A percentile compares a stretch with the other conserved stretches of the same genome.
phyloP scores from a whole-genome alignment of 2,329 filamentous ascomycete species.

The Botrytis aclada region DNA sequence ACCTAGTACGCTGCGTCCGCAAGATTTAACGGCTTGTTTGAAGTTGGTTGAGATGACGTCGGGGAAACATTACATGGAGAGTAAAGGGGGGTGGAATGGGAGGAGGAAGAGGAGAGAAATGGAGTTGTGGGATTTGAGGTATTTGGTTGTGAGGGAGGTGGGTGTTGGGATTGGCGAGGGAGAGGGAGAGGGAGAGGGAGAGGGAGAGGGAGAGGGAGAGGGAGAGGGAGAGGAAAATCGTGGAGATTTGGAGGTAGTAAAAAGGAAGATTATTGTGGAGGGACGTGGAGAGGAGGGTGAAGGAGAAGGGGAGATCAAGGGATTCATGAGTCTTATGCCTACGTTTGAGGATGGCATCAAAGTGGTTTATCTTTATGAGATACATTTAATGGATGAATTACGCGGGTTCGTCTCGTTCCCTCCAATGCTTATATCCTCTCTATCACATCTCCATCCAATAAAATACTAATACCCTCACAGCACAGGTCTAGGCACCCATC shows the following conservation, averaged over 20 bases:
- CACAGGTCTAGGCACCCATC: slow-evolving; percentile 58
- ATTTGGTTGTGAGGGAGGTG: slow-evolving; percentile 55
- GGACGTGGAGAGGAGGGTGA: neutral
- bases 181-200: slow-evolving; percentile 53
- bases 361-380: slow-evolving; percentile 76
- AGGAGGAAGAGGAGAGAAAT: slow-evolving; percentile 64
- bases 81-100: slow-evolving; percentile 61
- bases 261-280: neutral
- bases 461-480: slow-evolving; percentile 38
- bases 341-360: slow-evolving; percentile 62
- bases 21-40: slow-evolving; percentile 54
- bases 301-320: slow-evolving; percentile 41
- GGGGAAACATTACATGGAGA: slow-evolving; percentile 59
- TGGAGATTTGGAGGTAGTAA: neutral
- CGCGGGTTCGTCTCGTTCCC: slow-evolving; percentile 47
- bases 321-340: slow-evolving; percentile 69
- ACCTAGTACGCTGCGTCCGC: slow-evolving; percentile 41
- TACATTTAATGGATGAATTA: slow-evolving; percentile 60
- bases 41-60: slow-evolving; percentile 61
- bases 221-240: neutral
- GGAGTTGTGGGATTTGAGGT: slow-evolving; percentile 63
- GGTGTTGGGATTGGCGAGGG: slow-evolving; percentile 53
- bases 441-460: neutral
- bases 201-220: slow-evolving; percentile 50
- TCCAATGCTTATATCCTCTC: neutral